phyloP scores from a whole-genome alignment of 129 eudicot genomes.

The Saussurea involucrata region DNA sequence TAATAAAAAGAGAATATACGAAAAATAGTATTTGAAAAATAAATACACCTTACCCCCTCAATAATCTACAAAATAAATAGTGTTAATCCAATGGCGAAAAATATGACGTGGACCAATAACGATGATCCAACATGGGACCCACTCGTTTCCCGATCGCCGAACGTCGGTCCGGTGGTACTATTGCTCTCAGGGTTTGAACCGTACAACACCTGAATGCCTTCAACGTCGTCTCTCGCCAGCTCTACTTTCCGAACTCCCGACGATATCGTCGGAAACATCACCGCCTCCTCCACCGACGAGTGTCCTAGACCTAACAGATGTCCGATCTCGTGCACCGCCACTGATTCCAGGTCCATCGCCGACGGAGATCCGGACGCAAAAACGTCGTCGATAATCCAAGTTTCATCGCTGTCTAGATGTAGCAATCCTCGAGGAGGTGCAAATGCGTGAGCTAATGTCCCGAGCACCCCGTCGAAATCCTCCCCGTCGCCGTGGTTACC shows the following conservation, averaged over 20 bases:
- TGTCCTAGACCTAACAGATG: conserved; percentile 72
- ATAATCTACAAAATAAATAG: conserved; percentile 13
- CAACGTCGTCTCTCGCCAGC: conserved; percentile 51
- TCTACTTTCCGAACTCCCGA: conserved; percentile 64
- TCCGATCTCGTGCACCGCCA: conserved; percentile 81
- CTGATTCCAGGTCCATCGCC: conserved; percentile 71
- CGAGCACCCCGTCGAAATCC: conserved; percentile 67
- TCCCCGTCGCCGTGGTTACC: conserved; percentile 84
- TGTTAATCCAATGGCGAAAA: conserved; percentile 25
- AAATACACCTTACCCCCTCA: too few relatives aligned
- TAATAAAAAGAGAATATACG: background rate
- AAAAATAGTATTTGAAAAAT: too few relatives aligned
- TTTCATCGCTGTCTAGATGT: conserved; percentile 60
- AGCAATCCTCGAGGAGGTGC: conserved; percentile 58
- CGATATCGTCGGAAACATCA: conserved; percentile 67
- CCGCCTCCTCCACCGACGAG: conserved; percentile 48
- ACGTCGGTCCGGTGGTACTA: conserved; percentile 26
- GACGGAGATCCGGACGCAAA: conserved; percentile 20
- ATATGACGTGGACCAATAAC: background rate
- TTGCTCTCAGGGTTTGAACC: conserved; percentile 60
- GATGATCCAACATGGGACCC: conserved; percentile 13
- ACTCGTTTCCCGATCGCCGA: conserved; percentile 38
- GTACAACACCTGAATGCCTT: conserved; percentile 62
- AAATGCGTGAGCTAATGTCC: conserved; percentile 70
- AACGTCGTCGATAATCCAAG: conserved; percentile 47